Base-by-base conservation (phyloP, 805 yeast genomes). In the Candida corydali region DNA sequence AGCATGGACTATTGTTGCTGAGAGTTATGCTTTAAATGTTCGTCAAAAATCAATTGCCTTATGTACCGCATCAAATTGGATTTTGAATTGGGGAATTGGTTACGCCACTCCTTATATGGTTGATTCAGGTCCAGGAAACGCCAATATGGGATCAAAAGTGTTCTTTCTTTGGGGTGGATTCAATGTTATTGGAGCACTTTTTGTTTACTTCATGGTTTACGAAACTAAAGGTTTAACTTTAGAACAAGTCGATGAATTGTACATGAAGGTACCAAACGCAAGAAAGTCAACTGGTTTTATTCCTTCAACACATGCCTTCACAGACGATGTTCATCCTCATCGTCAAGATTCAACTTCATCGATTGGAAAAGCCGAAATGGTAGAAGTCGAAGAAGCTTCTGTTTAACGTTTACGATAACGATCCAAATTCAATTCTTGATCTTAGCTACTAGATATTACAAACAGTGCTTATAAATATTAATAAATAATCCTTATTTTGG, bases 121-220 rank as follows among this genome's bases (percentile, higher is more conserved):
- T 32, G 62, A 62, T 41, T 29, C 53, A 17, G 69, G 65, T 49
- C 47, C 51, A 51, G 70, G 68, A 40, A 58, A 59, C 43, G 65
- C 61, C 29, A 49, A 61, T 52, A 55, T 64, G 49, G 66, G 67
- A 12, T 43, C 63, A 39, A 64, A 64, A 43, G 70, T 64, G 36
- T 63, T 64, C 50, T 64, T 63, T 51, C 55, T 64, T 47, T 64
- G 70, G 70, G 69, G 69, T 47, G 66, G 68, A 3, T 63, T 54
- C 40, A 63, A 63, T 53, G 51, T 54, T 35, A 35, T 58, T 32
- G 61, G 69, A 45, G 50, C 47, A 26, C 9, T 59, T 26, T 64
- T 60, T 39, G 63, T 61, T 36, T 64, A 49, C 52, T 40, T 41
- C 43, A 44, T 54, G 41, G 58, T 64, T 43, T 62, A 59, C 49